These are phyloP conservation scores for Coemansia sp. DNA, from an alignment of 192 early-diverging fungal genomes.

Conservation along the genomic window DNA sequence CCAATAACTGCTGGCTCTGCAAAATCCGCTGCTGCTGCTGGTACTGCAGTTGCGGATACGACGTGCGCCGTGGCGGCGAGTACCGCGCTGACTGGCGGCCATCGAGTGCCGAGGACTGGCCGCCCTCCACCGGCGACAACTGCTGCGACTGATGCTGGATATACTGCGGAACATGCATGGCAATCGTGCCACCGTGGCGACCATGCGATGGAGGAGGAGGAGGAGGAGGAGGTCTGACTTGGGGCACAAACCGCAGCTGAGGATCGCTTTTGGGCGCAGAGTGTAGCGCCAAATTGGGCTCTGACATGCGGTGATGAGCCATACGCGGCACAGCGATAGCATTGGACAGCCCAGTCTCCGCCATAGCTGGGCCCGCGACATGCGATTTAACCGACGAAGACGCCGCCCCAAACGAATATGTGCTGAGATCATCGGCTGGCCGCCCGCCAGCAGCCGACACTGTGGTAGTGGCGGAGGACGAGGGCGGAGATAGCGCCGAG, in stretches of 20 bases:
- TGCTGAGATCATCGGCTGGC: conserved; percentile 20
- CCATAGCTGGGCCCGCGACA: too few species aligned
- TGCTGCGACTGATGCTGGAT: conserved; percentile 6
- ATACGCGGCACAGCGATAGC: conserved; percentile 8
- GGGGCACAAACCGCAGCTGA: not conserved
- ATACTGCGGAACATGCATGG: not conserved
- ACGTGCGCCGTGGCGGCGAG: conserved; percentile 39
- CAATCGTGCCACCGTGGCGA: not conserved
- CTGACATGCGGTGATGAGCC: conserved; percentile 50
- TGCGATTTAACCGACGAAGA: too few species aligned
- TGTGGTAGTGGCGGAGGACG: conserved; percentile 2
- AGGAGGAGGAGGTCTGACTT: not conserved
- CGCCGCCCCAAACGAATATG: conserved; percentile 29
- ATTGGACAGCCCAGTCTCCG: not conserved
- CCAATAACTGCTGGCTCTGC: too few species aligned
- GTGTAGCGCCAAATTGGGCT: conserved; percentile 21
- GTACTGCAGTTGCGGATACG: conserved; percentile 33
- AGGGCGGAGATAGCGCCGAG: conserved; percentile 22
- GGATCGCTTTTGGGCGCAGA: not conserved
- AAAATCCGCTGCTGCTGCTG: not conserved
- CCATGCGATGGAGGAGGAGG: not conserved
- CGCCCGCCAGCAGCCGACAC: not conserved
- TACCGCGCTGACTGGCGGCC: not conserved
- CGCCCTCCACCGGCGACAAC: conserved; percentile 8
- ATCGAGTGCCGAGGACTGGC: not conserved